These are phyloP conservation scores for Parastagonospora avenae DNA, from an alignment of 2,329 filamentous ascomycete species.

Conservation along the genomic window DNA sequence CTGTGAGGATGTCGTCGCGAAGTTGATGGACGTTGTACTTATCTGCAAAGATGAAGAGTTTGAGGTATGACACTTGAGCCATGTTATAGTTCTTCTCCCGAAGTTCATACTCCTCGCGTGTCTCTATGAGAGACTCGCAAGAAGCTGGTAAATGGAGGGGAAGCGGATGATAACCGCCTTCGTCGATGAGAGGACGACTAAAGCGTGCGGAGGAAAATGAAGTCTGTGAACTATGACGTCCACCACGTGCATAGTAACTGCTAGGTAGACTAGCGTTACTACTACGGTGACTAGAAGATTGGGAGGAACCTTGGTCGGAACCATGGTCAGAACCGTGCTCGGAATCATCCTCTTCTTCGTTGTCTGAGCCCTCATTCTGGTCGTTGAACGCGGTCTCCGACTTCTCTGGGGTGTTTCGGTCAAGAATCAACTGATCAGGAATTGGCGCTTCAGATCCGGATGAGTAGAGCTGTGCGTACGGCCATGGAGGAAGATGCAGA, in stretches of 20 bases:
- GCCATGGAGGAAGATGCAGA: conserved; percentile 16
- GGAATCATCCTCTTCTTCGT: too few relatives aligned
- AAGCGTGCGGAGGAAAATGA: too few relatives aligned
- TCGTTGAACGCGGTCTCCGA: background rate
- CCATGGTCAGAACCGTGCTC: too few relatives aligned
- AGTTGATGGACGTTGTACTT: conserved; percentile 16
- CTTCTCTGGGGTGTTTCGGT: background rate
- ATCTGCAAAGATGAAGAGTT: conserved; percentile 20
- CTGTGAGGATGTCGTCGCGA: conserved; percentile 13
- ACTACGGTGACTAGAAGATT: too few relatives aligned
- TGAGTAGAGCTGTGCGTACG: conserved; percentile 3
- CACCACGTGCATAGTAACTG: too few relatives aligned
- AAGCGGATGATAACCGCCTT: too few relatives aligned
- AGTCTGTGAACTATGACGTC: too few relatives aligned
- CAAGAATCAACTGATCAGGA: background rate
- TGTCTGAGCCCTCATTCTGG: too few relatives aligned
- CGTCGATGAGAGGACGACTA: too few relatives aligned
- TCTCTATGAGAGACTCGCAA: background rate
- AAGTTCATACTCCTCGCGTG: background rate
- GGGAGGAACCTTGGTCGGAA: too few relatives aligned
- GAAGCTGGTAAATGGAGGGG: too few relatives aligned
- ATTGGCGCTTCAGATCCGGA: background rate
- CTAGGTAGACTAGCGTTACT: too few relatives aligned
- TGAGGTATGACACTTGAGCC: background rate
- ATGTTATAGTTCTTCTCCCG: background rate